Evolutionary conservation across 441 rosid genomes (phyloP).

Genomic region (Syzygium syzygioides): DNA sequence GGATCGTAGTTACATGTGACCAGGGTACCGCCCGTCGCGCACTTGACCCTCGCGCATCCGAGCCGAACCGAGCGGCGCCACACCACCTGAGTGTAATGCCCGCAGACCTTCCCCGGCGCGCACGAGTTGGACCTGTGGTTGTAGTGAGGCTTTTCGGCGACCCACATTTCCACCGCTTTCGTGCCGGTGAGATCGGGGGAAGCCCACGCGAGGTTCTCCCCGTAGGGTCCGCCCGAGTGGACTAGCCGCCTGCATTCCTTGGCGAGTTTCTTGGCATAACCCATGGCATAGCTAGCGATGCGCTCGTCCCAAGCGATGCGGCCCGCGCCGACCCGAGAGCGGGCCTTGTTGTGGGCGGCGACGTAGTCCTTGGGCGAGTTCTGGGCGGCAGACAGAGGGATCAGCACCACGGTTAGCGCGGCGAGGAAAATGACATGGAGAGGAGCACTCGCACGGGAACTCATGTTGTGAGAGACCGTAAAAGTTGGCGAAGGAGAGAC

Average conservation of each 20-base stretch:
- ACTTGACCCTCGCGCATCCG: not conserved
- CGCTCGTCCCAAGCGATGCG: not conserved
- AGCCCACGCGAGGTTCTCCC: not conserved
- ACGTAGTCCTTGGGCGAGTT: not conserved
- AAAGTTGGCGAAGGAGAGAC: not conserved
- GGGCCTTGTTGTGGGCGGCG: not conserved
- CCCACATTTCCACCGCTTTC: too few relatives aligned
- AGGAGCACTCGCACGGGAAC: not conserved
- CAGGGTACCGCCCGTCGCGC: not conserved
- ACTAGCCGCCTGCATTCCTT: not conserved
- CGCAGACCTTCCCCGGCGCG: not conserved
- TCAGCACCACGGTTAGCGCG: not conserved
- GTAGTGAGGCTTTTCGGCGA: too few relatives aligned
- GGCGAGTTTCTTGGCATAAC: not conserved
- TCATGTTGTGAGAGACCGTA: not conserved
- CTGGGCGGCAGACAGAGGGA: not conserved
- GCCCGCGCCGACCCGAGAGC: not conserved
- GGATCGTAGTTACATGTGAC: not conserved
- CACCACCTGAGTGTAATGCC: not conserved
- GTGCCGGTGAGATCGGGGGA: too few relatives aligned
- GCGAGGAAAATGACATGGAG: not conserved
- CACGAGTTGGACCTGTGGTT: not conserved
- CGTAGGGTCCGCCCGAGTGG: not conserved
- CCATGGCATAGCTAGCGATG: not conserved
- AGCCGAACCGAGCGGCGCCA: not conserved